phyloP scores from a whole-genome alignment of 148 eudicot genomes.

The Nyssa sinensis region DNA sequence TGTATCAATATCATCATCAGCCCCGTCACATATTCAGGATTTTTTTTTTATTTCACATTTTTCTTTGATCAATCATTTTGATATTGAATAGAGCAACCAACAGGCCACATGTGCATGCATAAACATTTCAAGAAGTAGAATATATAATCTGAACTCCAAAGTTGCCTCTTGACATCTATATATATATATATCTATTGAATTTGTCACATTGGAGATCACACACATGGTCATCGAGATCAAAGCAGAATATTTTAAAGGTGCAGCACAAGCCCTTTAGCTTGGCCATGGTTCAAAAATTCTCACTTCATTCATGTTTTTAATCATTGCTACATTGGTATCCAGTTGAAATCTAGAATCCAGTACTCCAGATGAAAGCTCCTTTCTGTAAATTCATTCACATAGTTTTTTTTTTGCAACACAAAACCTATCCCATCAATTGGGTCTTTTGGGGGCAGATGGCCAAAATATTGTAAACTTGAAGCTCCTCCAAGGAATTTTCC shows the following conservation, averaged over 20 bases:
- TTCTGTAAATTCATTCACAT: too few species aligned
- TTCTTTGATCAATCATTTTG: background rate
- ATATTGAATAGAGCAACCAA: background rate
- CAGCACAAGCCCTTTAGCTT: background rate
- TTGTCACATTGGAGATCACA: background rate
- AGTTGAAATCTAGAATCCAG: background rate
- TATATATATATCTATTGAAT: background rate
- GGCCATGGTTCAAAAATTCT: background rate
- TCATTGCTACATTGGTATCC: background rate
- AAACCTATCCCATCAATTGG: too few species aligned
- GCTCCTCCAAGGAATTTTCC: too few species aligned
- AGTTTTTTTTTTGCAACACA: too few species aligned
- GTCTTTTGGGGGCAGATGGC: too few species aligned
- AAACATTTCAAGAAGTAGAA: slow-evolving; percentile 13
- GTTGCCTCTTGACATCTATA: background rate
- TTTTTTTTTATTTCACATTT: background rate
- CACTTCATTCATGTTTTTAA: background rate
- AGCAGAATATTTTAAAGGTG: background rate
- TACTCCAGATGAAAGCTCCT: background rate
- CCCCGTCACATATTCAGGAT: too few species aligned
- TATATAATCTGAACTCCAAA: background rate
- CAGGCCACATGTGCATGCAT: slow-evolving; percentile 11
- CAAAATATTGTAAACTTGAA: too few species aligned
- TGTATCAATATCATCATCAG: background rate
- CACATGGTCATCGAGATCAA: background rate